phyloP scores from a whole-genome alignment of 2,329 filamentous ascomycete species.

The Ceratocystis destructans region DNA sequence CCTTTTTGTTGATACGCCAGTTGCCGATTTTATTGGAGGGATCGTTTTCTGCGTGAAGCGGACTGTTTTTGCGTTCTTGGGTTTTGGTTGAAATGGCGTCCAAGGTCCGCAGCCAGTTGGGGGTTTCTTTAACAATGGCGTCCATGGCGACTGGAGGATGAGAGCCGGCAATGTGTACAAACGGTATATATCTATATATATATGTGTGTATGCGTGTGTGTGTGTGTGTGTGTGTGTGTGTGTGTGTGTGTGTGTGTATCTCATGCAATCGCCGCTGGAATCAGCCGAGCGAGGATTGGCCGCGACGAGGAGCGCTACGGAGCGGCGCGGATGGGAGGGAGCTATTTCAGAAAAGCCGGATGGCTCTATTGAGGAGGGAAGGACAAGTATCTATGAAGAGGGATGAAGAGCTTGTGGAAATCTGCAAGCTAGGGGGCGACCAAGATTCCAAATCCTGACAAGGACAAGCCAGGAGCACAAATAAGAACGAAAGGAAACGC shows the following conservation, averaged over 20 bases:
- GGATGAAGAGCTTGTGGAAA: not conserved
- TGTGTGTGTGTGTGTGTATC: no score
- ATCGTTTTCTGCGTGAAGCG: not conserved
- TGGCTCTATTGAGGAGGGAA: no score
- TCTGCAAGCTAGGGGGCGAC: not conserved
- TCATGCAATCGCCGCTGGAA: no score
- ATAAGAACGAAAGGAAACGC: not conserved
- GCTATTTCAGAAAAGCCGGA: not conserved
- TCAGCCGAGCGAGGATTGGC: no score
- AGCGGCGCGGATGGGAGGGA: not conserved
- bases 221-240: no score
- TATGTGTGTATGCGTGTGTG: no score
- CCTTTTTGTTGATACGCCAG: constrained; percentile 9
- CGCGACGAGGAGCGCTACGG: not conserved
- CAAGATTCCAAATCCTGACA: not conserved
- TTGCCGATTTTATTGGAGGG: not conserved
- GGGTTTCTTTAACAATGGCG: not conserved
- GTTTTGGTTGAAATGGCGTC: constrained; percentile 5
- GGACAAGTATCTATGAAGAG: no score
- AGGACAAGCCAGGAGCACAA: not conserved
- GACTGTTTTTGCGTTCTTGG: not conserved
- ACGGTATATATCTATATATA: no score
- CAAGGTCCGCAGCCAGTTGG: constrained; percentile 12
- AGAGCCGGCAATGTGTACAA: not conserved
- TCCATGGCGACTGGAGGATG: constrained; percentile 5